A percentile compares a stretch with the other conserved stretches of the same genome.
Conservation (phyloP, 208 protist species). For the Acanthamoeba culbertsoni region DNA sequence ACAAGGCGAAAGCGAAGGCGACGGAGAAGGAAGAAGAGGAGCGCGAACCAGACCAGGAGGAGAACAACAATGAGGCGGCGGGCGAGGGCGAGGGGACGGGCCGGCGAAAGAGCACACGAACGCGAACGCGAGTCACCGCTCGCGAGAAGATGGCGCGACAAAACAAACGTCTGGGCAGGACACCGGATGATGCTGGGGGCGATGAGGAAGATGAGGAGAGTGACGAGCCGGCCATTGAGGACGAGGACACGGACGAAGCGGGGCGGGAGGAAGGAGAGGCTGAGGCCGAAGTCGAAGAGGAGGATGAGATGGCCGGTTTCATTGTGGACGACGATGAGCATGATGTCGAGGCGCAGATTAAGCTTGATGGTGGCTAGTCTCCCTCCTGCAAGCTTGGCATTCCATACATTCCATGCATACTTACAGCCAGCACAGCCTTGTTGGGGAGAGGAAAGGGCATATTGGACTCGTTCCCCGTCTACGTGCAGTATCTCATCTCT, state of each 20-base stretch:
- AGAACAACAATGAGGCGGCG: too few relatives aligned
- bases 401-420: neutral
- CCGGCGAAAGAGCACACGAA: too few relatives aligned
- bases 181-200: neutral
- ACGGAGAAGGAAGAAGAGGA: too few relatives aligned
- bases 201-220: neutral
- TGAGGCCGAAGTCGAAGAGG: neutral
- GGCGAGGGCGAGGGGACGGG: too few relatives aligned
- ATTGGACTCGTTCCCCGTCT: neutral
- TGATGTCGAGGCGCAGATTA: neutral
- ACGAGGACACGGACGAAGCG: neutral
- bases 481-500: conserved; percentile 19
- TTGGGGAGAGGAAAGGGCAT: neutral
- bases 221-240: neutral
- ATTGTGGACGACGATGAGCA: neutral
- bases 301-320: neutral
- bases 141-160: neutral
- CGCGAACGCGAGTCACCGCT: neutral
- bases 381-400: neutral
- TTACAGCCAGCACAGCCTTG: neutral
- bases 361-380: neutral
- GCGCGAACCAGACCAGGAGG: neutral
- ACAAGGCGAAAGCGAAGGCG: neutral
- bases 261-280: neutral
- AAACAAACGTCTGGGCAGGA: neutral